These are phyloP conservation scores for Aureococcus anophagefferens DNA, from an alignment of 108 stramenopile genomes.

Conservation along the genomic window DNA sequence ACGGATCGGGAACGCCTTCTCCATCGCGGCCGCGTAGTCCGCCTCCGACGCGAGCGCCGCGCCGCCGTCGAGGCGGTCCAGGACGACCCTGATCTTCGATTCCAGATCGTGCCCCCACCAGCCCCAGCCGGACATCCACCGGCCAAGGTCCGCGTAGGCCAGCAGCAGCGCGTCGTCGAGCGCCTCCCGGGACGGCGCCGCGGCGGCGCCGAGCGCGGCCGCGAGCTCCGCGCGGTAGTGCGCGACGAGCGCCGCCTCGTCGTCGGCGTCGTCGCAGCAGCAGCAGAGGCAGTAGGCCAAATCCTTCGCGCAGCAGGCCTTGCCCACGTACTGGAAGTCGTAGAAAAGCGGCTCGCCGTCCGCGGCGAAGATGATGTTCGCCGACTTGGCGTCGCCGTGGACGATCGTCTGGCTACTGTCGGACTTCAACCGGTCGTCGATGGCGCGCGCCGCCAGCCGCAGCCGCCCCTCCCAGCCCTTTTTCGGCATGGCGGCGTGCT, in stretches of 20 bases:
- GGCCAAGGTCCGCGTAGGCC: conserved; percentile 54
- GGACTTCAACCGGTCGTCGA: conserved; percentile 49
- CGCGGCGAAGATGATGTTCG: conserved; percentile 45
- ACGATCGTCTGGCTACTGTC: conserved; percentile 54
- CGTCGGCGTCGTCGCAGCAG: conserved; percentile 21
- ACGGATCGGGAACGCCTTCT: no score
- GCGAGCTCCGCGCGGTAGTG: conserved; percentile 36
- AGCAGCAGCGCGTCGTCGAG: conserved; percentile 44
- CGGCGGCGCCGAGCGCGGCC: conserved; percentile 9
- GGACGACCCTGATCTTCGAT: conserved; percentile 18
- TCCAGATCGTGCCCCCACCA: conserved; percentile 51
- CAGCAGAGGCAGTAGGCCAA: conserved; percentile 60
- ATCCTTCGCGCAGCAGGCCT: conserved; percentile 50
- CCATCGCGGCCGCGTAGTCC: no score
- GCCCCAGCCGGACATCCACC: conserved; percentile 64
- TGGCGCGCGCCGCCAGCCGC: conserved; percentile 51
- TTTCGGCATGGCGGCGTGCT: conserved; percentile 48
- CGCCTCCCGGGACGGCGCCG: conserved; percentile 32
- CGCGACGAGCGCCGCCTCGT: conserved; percentile 17
- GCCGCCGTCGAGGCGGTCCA: conserved; percentile 35
- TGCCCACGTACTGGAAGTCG: conserved; percentile 67
- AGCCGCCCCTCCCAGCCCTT: conserved; percentile 60
- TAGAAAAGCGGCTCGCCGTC: conserved; percentile 23
- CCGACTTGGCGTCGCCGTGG: conserved; percentile 64
- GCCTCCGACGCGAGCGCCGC: no score